Conservation (phyloP, 2,329 filamentous ascomycete genomes). For the Knufia fluminis region DNA sequence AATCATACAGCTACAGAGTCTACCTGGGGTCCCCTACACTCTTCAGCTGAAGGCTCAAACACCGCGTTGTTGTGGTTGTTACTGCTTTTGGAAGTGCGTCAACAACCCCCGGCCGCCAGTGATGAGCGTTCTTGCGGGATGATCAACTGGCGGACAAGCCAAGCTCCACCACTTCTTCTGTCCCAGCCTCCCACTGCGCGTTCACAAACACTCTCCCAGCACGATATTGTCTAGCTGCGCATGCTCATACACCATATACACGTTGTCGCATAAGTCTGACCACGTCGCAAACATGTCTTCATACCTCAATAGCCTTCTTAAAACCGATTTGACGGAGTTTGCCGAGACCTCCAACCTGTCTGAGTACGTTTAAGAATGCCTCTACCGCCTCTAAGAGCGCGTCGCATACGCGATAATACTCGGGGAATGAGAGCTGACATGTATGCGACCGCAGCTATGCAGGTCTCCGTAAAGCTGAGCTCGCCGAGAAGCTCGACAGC, state of each 20-base stretch:
- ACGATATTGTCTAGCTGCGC: neutral
- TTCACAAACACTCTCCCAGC: neutral
- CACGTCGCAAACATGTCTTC: slow-evolving; percentile 46
- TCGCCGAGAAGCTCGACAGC: slow-evolving; percentile 65
- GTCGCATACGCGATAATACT: slow-evolving; percentile 8
- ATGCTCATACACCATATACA: neutral
- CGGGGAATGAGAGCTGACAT: slow-evolving; percentile 17
- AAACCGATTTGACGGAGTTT: slow-evolving; percentile 66
- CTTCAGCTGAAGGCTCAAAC: no score
- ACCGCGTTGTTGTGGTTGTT: neutral
- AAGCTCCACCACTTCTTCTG: slow-evolving; percentile 1
- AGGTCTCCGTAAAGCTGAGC: slow-evolving; percentile 62
- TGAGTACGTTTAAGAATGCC: slow-evolving; percentile 53
- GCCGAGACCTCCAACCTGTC: slow-evolving; percentile 48
- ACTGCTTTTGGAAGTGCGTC: neutral
- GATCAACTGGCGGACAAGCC: neutral
- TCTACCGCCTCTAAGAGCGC: slow-evolving; percentile 11
- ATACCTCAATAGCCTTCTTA: slow-evolving; percentile 74
- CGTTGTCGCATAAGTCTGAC: slow-evolving; percentile 5
- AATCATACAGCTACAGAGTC: no score
- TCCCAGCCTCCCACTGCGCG: slow-evolving; percentile 3
- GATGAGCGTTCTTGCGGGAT: neutral
- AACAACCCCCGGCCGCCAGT: slow-evolving; percentile 1
- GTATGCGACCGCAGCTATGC: slow-evolving; percentile 19
- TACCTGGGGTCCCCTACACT: no score